Evolutionary conservation across 1,284 basidiomycete genomes (phyloP).

Genomic region (Moniliella sp.): DNA sequence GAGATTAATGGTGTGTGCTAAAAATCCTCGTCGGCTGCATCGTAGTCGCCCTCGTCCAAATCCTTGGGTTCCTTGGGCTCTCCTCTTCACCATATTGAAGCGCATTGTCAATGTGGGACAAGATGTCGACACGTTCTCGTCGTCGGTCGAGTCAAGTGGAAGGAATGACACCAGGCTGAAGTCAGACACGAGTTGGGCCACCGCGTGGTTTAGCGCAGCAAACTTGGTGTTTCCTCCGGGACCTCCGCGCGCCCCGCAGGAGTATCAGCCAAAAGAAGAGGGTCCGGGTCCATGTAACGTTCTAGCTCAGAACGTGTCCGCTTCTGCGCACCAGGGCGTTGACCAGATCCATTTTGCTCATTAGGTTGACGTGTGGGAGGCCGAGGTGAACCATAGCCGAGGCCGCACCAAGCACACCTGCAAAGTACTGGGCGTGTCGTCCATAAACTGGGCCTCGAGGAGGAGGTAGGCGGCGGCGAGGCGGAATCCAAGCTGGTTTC

Average conservation of each 20-base stretch:
- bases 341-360: slow-evolving; percentile 98
- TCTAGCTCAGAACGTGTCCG: slow-evolving; percentile 1
- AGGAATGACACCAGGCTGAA: slow-evolving; percentile 92
- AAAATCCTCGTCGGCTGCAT: no score
- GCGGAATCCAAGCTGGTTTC: slow-evolving; percentile 22
- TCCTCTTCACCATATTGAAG: slow-evolving; percentile 51
- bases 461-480: slow-evolving; percentile 46
- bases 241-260: no score
- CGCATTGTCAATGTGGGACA: slow-evolving; percentile 87
- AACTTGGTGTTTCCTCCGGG: slow-evolving; percentile 58
- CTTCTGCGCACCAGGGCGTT: slow-evolving; percentile 1
- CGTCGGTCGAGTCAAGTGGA: slow-evolving; percentile 69
- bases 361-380: slow-evolving; percentile 83
- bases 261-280: slow-evolving; percentile 61
- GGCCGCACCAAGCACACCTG: slow-evolving; percentile 93
- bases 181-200: slow-evolving; percentile 90
- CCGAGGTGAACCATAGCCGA: slow-evolving; percentile 95
- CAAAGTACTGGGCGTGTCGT: slow-evolving; percentile 97
- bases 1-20: no score
- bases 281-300: slow-evolving; percentile 88
- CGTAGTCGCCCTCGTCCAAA: slow-evolving; percentile 23
- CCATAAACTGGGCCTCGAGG: slow-evolving; percentile 97
- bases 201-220: slow-evolving; percentile 74
- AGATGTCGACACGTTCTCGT: slow-evolving; percentile 67
- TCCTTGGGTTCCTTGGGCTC: slow-evolving; percentile 32